These are phyloP conservation scores for Pestalotiopsis sp. DNA, from an alignment of 2,329 filamentous ascomycete species.

Conservation along the genomic window DNA sequence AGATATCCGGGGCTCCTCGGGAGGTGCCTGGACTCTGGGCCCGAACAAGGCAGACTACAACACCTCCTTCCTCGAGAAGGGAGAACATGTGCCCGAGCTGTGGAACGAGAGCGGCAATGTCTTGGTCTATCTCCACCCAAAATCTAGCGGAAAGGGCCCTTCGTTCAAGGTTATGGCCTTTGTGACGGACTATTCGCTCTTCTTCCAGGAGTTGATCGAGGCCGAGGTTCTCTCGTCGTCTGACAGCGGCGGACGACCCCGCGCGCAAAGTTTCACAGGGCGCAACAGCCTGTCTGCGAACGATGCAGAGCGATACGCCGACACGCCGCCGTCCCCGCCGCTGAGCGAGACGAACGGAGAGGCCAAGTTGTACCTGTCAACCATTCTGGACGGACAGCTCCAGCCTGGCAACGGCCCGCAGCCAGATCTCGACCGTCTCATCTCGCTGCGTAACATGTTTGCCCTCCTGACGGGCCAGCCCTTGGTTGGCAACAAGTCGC, in stretches of 20 bases:
- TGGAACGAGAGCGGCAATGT: slow-evolving; percentile 65
- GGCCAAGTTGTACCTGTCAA: slow-evolving; percentile 57
- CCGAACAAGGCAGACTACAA: slow-evolving; percentile 60
- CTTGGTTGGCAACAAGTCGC: slow-evolving; percentile 58
- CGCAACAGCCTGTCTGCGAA: slow-evolving; percentile 50
- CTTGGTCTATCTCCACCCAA: slow-evolving; percentile 59
- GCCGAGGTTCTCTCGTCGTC: slow-evolving; percentile 40
- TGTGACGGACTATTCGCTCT: slow-evolving; percentile 54
- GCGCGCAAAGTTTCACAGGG: slow-evolving; percentile 49
- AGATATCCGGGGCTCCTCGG: slow-evolving; percentile 29
- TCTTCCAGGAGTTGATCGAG: slow-evolving; percentile 56
- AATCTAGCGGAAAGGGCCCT: slow-evolving; percentile 50
- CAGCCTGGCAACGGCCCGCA: slow-evolving; percentile 32
- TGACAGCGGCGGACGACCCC: slow-evolving; percentile 31
- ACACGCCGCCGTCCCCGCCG: slow-evolving; percentile 40
- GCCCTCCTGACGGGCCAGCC: slow-evolving; percentile 67
- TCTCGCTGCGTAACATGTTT: slow-evolving; percentile 66
- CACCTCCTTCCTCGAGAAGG: slow-evolving; percentile 50
- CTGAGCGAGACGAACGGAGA: slow-evolving; percentile 40
- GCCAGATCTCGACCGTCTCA: slow-evolving; percentile 55
- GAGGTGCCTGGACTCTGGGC: slow-evolving; percentile 58
- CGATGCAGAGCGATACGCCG: slow-evolving; percentile 46
- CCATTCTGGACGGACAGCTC: slow-evolving; percentile 39
- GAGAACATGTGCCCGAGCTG: slow-evolving; percentile 65
- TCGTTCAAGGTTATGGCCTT: slow-evolving; percentile 64